These are phyloP conservation scores for Aspergillus bridgeri DNA, from an alignment of 495 filamentous ascomycete species.

Conservation along the genomic window DNA sequence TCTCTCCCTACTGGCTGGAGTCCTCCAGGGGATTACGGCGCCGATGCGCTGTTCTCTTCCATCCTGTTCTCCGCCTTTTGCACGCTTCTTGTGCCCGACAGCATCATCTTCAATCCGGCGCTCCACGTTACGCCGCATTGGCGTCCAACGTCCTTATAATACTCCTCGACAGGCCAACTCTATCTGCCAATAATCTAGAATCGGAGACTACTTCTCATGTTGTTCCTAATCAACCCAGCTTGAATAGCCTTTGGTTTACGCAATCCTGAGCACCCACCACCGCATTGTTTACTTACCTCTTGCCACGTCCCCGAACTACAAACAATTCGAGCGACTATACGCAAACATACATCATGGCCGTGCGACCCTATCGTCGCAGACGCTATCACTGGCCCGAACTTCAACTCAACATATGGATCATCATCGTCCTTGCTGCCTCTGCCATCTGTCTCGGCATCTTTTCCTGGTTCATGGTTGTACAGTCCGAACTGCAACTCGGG, in stretches of 20 bases:
- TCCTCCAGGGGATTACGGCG: constrained; percentile 7
- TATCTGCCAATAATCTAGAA: not conserved
- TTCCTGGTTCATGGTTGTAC: constrained; percentile 76
- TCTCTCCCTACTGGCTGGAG: not conserved
- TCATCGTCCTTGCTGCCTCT: constrained; percentile 77
- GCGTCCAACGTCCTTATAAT: not conserved
- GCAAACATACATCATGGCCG: constrained; percentile 16
- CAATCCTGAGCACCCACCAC: not conserved
- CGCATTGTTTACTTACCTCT: not conserved
- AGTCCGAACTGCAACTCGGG: constrained; percentile 63
- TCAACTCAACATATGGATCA: constrained; percentile 88
- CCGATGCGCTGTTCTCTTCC: constrained; percentile 17
- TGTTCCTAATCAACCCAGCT: not conserved
- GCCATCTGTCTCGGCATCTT: constrained; percentile 84
- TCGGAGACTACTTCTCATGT: not conserved
- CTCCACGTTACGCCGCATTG: not conserved
- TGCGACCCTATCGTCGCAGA: constrained; percentile 41
- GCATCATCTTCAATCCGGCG: not conserved
- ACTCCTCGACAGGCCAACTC: not conserved
- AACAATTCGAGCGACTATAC: no score
- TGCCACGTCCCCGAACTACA: not conserved
- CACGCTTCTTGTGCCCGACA: not conserved
- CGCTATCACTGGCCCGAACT: constrained; percentile 92
- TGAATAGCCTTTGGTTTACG: not conserved
- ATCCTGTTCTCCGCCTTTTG: not conserved